Evolutionary conservation across 495 filamentous ascomycete genomes (phyloP), one percentile per base, ranked within the genome.

Genomic region (Hamigera avellanea): DNA sequence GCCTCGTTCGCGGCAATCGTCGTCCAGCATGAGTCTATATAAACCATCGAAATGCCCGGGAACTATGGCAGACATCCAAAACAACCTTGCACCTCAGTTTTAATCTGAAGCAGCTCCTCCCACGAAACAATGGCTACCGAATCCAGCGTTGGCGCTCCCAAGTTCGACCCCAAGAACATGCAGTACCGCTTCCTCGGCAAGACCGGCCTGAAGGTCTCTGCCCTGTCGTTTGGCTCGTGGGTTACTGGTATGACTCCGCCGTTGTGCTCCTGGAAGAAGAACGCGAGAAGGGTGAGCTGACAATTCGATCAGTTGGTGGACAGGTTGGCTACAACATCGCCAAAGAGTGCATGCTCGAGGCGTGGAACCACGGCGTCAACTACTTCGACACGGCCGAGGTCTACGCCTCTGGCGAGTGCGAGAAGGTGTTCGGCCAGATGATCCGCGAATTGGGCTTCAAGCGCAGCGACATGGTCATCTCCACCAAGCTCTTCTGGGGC

Each of bases 131-230:
- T n/a, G n/a, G n/a, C n/a, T n/a, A n/a, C n/a, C n/a, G n/a, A n/a
- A n/a, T n/a, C n/a, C n/a, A n/a, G n/a, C n/a, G n/a, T n/a, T n/a
- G n/a, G n/a, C n/a, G n/a, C n/a, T n/a, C n/a, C n/a, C n/a, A n/a
- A n/a, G n/a, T n/a, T n/a, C n/a, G n/a, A 23, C 62, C 67, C 33
- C 76, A 77, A 14, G 61, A 72, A 48, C n/a, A 87, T 86, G 81
- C 67, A 78, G 23, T 86, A 84, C 61, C 77, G 83, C 37, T 70
- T 75, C 59, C 73, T 87, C 8, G 82, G 83, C 46, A 73, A 73
- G 15, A 82, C 81, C 9, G 81, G 82, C 3, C 64, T 87, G 15
- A 76, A 85, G 53, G 79, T 86, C 26, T 86, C 81, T 1, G 72
- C 75, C 12, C 79, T 87, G 39, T 76, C 76, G 2, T 64, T 87